Evolutionary conservation across 768 basidiomycete genomes (phyloP).

Genomic region (Kwoniella sp.): DNA sequence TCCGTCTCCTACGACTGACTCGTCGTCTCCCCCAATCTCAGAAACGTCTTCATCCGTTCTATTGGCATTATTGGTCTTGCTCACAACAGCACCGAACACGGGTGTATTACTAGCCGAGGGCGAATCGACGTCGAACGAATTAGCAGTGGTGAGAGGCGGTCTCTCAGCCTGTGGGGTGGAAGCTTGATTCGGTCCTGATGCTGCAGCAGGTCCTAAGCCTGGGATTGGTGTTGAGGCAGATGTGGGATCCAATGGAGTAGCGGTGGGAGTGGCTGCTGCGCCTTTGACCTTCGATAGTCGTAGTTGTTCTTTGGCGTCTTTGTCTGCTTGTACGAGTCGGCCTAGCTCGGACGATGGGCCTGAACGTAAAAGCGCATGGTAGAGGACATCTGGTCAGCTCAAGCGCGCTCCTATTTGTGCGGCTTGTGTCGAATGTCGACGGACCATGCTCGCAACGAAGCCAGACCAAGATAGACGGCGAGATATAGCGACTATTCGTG

Average conservation of each 20-base stretch:
- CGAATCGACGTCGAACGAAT: slow-evolving; percentile 19
- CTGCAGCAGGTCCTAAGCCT: too few species aligned
- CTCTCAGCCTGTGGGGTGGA: slow-evolving; percentile 9
- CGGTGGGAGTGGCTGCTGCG: background rate
- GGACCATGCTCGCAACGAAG: too few species aligned
- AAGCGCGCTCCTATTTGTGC: too few species aligned
- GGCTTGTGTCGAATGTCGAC: too few species aligned
- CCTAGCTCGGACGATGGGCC: slow-evolving; percentile 43
- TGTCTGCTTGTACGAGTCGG: slow-evolving; percentile 40
- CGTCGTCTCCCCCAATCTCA: slow-evolving; percentile 30
- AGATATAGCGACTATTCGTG: too few species aligned
- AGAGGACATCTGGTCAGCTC: too few species aligned
- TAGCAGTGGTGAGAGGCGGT: slow-evolving; percentile 11
- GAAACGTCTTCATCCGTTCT: slow-evolving; percentile 22
- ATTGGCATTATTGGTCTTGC: background rate
- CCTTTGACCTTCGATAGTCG: slow-evolving; percentile 27
- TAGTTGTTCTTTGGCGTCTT: slow-evolving; percentile 38
- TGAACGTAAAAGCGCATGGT: slow-evolving; percentile 14
- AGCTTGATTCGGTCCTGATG: background rate
- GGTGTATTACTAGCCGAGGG: slow-evolving; percentile 8
- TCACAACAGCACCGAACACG: background rate
- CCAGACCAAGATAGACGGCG: too few species aligned
- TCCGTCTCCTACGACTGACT: slow-evolving; percentile 18
- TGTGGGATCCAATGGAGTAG: background rate
- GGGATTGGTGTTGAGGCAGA: slow-evolving; percentile 2